Percentiles rank a stretch among this genome's conserved stretches.
Conservation (phyloP, 108 stramenopile species). For the Skeletonema menzelii region DNA sequence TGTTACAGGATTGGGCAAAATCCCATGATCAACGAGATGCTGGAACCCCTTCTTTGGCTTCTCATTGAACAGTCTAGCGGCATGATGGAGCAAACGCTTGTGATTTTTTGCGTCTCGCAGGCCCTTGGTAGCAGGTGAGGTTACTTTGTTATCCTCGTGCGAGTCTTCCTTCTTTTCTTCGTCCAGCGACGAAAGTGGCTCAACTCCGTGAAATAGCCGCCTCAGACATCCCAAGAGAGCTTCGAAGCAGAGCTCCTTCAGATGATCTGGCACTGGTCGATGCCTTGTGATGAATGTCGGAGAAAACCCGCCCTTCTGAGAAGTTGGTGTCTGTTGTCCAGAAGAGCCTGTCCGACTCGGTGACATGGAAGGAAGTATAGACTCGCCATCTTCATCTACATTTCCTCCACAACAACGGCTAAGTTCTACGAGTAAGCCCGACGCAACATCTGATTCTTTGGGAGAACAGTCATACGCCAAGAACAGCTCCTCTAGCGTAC, state of each 20-base stretch:
- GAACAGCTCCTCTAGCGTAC: slow-evolving; percentile 80
- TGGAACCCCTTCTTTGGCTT: slow-evolving; percentile 76
- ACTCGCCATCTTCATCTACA: slow-evolving; percentile 71
- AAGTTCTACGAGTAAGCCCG: slow-evolving; percentile 74
- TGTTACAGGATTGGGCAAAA: slow-evolving; percentile 75
- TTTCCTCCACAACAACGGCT: slow-evolving; percentile 78
- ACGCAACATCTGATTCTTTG: slow-evolving; percentile 73
- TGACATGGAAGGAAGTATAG: slow-evolving; percentile 38
- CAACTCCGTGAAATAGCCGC: slow-evolving; percentile 63
- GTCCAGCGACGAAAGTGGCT: not conserved
- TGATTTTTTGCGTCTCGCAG: slow-evolving; percentile 64
- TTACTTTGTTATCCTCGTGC: not conserved
- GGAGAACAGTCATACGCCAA: slow-evolving; percentile 79
- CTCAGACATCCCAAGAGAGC: slow-evolving; percentile 74
- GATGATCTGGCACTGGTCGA: slow-evolving; percentile 75
- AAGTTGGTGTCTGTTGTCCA: slow-evolving; percentile 11
- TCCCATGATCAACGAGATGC: slow-evolving; percentile 61
- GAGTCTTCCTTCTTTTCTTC: not conserved
- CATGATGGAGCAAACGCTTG: slow-evolving; percentile 69
- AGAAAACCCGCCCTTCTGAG: slow-evolving; percentile 9
- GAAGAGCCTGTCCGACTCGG: slow-evolving; percentile 19
- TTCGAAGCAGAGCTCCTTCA: slow-evolving; percentile 82
- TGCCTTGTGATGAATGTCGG: slow-evolving; percentile 6
- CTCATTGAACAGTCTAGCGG: slow-evolving; percentile 78
- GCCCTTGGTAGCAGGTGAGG: not conserved